These are phyloP conservation scores for Conoideocrella luteorostrata DNA, from an alignment of 2,329 filamentous ascomycete genomes.

Conservation along the genomic window DNA sequence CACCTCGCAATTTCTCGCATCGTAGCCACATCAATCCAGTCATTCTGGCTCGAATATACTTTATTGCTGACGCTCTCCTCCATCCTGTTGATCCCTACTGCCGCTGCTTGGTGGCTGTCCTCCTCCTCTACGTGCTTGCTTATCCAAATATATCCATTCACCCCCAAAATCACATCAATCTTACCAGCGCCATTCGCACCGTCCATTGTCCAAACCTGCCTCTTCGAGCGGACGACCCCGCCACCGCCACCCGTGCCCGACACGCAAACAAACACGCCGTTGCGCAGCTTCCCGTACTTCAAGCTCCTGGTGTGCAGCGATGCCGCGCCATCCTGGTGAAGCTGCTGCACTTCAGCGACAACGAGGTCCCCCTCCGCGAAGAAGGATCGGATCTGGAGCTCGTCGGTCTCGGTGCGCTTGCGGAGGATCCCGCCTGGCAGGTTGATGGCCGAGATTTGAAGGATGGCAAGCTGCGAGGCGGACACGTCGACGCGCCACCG, in stretches of 20 bases:
- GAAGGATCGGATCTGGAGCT: constrained; percentile 95
- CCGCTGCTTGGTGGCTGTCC: constrained; percentile 32
- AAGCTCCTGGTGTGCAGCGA: constrained; percentile 83
- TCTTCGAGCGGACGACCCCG: constrained; percentile 74
- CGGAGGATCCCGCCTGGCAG: constrained; percentile 88
- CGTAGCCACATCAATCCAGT: constrained; percentile 68
- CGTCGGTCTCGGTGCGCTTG: constrained; percentile 88
- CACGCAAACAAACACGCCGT: constrained; percentile 83
- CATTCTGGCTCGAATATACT: constrained; percentile 94
- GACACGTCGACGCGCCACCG: constrained; percentile 95
- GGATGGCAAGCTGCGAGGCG: constrained; percentile 73
- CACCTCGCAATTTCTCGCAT: constrained; percentile 84
- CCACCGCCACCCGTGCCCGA: constrained; percentile 77
- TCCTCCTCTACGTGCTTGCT: constrained; percentile 69
- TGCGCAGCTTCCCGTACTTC: constrained; percentile 92
- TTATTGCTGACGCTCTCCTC: constrained; percentile 81
- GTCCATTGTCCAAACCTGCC: constrained; percentile 83
- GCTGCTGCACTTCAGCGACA: constrained; percentile 87
- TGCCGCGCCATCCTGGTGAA: constrained; percentile 80
- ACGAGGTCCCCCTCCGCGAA: constrained; percentile 92
- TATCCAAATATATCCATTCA: constrained; percentile 97
- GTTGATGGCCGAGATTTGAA: constrained; percentile 88
- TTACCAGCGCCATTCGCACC: constrained; percentile 49
- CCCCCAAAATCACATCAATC: constrained; percentile 82
- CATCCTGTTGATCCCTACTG: constrained; percentile 68